Evolutionary conservation across 805 yeast genomes (phyloP).

Genomic region (Yarrowia porcina): DNA sequence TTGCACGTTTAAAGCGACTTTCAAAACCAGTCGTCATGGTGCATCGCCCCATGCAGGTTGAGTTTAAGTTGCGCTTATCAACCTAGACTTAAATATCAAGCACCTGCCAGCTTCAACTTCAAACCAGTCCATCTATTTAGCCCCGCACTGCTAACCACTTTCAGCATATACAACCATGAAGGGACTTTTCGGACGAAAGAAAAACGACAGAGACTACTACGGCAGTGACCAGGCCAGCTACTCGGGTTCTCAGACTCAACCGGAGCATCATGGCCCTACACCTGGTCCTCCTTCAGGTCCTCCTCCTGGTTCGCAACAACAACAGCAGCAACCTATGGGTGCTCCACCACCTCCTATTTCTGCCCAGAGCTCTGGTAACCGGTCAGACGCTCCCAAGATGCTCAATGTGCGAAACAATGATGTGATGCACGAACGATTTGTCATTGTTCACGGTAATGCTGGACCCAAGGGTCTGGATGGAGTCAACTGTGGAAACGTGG

Average conservation of each 20-base stretch:
- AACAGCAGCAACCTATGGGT: slow-evolving; percentile 3
- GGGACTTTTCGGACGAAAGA: slow-evolving; percentile 17
- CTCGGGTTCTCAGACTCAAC: background rate
- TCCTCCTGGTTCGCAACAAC: background rate
- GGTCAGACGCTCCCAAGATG: slow-evolving; percentile 30
- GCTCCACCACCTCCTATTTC: slow-evolving; percentile 5
- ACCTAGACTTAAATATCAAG: slow-evolving; percentile 9
- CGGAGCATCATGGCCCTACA: slow-evolving; percentile 8
- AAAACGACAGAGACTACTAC: slow-evolving; percentile 20
- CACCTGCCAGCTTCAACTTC: background rate
- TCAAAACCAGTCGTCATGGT: background rate
- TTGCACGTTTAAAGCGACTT: background rate
- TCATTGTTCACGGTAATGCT: slow-evolving; percentile 41
- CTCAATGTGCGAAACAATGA: slow-evolving; percentile 34
- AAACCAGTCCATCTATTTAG: background rate
- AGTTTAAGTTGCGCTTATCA: background rate
- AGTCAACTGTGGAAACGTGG: slow-evolving; percentile 36
- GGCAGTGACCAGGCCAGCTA: background rate
- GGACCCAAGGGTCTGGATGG: slow-evolving; percentile 31
- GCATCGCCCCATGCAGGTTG: slow-evolving; percentile 8
- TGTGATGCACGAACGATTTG: slow-evolving; percentile 35
- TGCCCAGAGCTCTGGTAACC: slow-evolving; percentile 5
- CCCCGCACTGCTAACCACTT: background rate
- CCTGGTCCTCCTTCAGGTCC: slow-evolving; percentile 5
- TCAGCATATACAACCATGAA: background rate